Evolutionary conservation across 768 basidiomycete genomes (phyloP), one percentile per base, ranked within the genome.

Genomic region (Tephrocybe rancida): DNA sequence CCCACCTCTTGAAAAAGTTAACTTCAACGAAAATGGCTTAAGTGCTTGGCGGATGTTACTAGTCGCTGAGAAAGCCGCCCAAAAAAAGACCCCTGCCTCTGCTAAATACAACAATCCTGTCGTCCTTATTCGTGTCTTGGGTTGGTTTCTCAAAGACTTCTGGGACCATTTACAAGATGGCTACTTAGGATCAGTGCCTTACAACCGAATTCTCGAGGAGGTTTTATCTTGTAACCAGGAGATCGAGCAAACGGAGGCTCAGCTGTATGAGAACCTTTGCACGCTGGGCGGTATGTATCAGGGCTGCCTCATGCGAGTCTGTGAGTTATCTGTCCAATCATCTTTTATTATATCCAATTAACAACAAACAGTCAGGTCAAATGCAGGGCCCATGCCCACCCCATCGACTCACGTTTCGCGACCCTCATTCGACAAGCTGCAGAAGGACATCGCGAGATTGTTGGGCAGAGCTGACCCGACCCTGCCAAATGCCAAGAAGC

Each of bases 61-160:
- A n/a, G n/a, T n/a, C n/a, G n/a, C n/a, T n/a, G n/a, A n/a, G n/a
- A n/a, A n/a, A n/a, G n/a, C n/a, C n/a, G n/a, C n/a, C n/a, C n/a
- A n/a, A n/a, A n/a, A n/a, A n/a, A n/a, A n/a, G n/a, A n/a, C n/a
- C n/a, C n/a, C n/a, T n/a, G n/a, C n/a, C n/a, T n/a, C n/a, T n/a
- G n/a, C n/a, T n/a, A n/a, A n/a, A n/a, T n/a, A n/a, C n/a, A n/a
- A n/a, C n/a, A n/a, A 48, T 24, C 46, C 37, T 24, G 29, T 54
- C 21, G 29, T 54, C 27, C 45, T 21, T 30, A 48, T 54, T 43
- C 45, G 52, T 39, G 13, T 48, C 18, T 29, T 54, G 46, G 52
- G 46, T n/a, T 54, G 41, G 26, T 48, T 54, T 42, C 26, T 48
- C 30, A 48, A 34, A 46, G 52, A 48, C 46, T 54, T 54, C 8